Evolutionary conservation across 1,284 basidiomycete genomes (phyloP).

Genomic region (Schizopora paradoxa): DNA sequence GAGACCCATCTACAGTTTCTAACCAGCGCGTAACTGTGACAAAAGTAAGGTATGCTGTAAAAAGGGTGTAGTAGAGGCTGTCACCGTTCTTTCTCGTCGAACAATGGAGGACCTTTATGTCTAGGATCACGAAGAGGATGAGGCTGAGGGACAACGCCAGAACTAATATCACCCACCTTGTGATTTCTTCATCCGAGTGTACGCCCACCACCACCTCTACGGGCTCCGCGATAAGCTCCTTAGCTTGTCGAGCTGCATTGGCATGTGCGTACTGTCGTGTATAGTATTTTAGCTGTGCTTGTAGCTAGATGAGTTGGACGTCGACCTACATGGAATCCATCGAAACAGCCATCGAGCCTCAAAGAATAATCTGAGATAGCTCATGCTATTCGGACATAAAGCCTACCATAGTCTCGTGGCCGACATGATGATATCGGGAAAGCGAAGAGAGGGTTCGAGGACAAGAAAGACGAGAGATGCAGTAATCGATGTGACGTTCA

Average conservation of each 20-base stretch:
- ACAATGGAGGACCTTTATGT: slow-evolving; percentile 22
- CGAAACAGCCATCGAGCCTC: slow-evolving; percentile 21
- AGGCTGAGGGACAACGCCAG: too few relatives aligned
- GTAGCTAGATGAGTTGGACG: too few relatives aligned
- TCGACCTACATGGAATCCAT: slow-evolving; percentile 17
- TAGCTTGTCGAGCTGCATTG: slow-evolving; percentile 18
- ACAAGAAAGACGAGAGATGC: too few relatives aligned
- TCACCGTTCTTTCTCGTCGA: slow-evolving; percentile 21
- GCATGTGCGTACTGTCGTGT: slow-evolving; percentile 17
- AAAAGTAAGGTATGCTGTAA: not conserved
- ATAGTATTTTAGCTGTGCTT: too few relatives aligned
- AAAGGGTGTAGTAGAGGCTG: not conserved
- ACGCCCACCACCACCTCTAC: slow-evolving; percentile 18
- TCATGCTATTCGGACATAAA: not conserved
- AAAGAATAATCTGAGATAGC: not conserved
- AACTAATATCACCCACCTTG: slow-evolving; percentile 12
- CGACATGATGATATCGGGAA: too few relatives aligned
- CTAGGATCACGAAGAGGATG: too few relatives aligned
- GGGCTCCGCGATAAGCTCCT: slow-evolving; percentile 11
- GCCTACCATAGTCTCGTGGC: not conserved
- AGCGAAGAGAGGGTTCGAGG: too few relatives aligned
- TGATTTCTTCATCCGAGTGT: slow-evolving; percentile 21
- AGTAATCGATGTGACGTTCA: too few relatives aligned
- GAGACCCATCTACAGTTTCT: slow-evolving; percentile 22
- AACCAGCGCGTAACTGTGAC: slow-evolving; percentile 19